Conservation (phyloP, 768 basidiomycete species). For the Lanmaoa pseudosensibilis region DNA sequence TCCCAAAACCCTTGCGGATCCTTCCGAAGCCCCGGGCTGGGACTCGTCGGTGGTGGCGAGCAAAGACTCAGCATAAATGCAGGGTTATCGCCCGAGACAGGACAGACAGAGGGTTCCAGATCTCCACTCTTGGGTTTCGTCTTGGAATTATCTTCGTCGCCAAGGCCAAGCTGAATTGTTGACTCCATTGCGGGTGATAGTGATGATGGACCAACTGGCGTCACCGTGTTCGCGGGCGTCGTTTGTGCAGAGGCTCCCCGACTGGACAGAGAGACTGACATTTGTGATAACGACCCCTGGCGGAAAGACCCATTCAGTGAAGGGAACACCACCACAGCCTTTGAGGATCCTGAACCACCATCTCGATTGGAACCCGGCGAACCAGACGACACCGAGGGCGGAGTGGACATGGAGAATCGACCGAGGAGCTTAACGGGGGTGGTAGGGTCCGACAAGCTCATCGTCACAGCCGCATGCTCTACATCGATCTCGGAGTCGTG, state of each 20-base stretch:
- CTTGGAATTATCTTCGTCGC: constrained; percentile 2
- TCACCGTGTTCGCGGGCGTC: constrained; percentile 10
- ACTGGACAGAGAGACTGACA: background rate
- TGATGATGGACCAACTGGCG: constrained; percentile 3
- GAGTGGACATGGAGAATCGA: constrained; percentile 10
- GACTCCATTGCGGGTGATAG: constrained; percentile 1
- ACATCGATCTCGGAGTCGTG: constrained; percentile 8
- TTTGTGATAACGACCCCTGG: constrained; percentile 7
- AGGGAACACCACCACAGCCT: constrained; percentile 21
- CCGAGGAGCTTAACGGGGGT: constrained; percentile 18
- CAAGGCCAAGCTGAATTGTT: background rate
- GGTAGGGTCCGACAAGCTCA: constrained; percentile 13
- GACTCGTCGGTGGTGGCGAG: constrained; percentile 13
- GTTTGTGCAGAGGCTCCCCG: constrained; percentile 10
- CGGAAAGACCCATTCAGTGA: constrained; percentile 27
- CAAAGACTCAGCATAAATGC: constrained; percentile 6
- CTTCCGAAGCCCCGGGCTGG: constrained; percentile 16
- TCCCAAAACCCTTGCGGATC: constrained; percentile 33
- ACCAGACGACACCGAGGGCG: background rate
- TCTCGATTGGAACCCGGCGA: constrained; percentile 1
- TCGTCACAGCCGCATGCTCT: background rate
- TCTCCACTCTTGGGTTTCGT: background rate
- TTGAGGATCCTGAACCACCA: constrained; percentile 9
- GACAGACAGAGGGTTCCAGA: background rate
- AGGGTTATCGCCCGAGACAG: constrained; percentile 1